Percentiles rank a stretch among this genome's conserved stretches.
Evolutionary conservation across 2,329 filamentous ascomycete species (phyloP).

Genomic region (Plenodomus tracheiphilus): DNA sequence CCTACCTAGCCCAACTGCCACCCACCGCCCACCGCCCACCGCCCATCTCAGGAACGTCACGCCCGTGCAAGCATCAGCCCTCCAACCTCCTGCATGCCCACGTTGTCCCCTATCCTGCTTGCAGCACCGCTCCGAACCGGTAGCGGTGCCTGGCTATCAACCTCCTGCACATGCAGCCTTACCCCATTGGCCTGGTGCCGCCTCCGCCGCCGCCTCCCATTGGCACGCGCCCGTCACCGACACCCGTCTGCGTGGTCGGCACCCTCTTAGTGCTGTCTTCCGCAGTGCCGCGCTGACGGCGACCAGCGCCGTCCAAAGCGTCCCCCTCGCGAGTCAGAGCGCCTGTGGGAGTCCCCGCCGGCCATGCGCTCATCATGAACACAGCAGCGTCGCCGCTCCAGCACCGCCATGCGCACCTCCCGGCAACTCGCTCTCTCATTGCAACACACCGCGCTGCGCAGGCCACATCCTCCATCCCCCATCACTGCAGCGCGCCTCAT

Average conservation of each 20-base stretch:
- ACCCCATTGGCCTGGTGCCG: constrained; percentile 23
- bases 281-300: constrained; percentile 31
- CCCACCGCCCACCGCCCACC: too few relatives aligned
- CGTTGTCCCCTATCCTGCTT: constrained; percentile 20
- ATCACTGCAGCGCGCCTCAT: constrained; percentile 17
- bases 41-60: constrained; percentile 6
- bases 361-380: constrained; percentile 21
- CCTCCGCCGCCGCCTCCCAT: constrained; percentile 16
- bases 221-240: constrained; percentile 17
- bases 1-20: not conserved
- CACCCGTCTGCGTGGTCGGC: constrained; percentile 36
- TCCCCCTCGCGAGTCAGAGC: constrained; percentile 21
- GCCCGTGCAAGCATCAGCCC: constrained; percentile 21
- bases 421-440: not conserved
- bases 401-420: not conserved
- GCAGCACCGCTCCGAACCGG: constrained; percentile 22
- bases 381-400: constrained; percentile 2
- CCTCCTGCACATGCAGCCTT: constrained; percentile 30
- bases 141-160: constrained; percentile 34
- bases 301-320: constrained; percentile 21
- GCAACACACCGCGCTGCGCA: not conserved
- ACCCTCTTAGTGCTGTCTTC: constrained; percentile 37
- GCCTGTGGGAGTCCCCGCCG: constrained; percentile 11
- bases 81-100: constrained; percentile 19
- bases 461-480: not conserved